Conservation (phyloP, 495 filamentous ascomycete genomes). For the Chaetomium fimeti region DNA sequence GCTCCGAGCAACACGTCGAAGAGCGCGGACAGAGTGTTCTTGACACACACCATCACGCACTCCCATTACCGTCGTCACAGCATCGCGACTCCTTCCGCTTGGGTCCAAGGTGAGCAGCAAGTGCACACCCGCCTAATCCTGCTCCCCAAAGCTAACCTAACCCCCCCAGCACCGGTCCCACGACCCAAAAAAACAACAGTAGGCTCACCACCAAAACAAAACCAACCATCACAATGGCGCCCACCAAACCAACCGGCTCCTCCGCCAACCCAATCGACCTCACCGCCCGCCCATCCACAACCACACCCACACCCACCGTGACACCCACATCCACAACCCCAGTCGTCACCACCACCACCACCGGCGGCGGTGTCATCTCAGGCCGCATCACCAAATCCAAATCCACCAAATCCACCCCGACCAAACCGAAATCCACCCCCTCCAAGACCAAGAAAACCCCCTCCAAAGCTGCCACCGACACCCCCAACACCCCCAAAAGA, state of each 20-base stretch:
- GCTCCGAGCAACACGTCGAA: no score
- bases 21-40: no score
- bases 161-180: background rate
- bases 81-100: no score
- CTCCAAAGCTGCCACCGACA: background rate
- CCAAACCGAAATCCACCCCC: no score
- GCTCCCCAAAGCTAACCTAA: background rate
- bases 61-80: no score
- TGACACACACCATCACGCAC: no score
- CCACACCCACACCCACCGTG: no score
- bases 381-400: conserved; percentile 1
- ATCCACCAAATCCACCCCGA: no score
- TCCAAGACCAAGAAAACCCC: no score
- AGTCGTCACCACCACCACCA: background rate
- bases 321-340: no score
- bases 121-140: no score
- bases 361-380: background rate
- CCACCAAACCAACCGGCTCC: background rate
- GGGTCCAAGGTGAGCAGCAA: no score
- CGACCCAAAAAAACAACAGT: background rate
- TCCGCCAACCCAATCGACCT: background rate
- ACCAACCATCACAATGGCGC: background rate
- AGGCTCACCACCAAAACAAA: background rate
- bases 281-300: background rate
- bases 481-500: background rate